Conservation (phyloP, 2,329 filamentous ascomycete species). For the Botrytis elliptica region DNA sequence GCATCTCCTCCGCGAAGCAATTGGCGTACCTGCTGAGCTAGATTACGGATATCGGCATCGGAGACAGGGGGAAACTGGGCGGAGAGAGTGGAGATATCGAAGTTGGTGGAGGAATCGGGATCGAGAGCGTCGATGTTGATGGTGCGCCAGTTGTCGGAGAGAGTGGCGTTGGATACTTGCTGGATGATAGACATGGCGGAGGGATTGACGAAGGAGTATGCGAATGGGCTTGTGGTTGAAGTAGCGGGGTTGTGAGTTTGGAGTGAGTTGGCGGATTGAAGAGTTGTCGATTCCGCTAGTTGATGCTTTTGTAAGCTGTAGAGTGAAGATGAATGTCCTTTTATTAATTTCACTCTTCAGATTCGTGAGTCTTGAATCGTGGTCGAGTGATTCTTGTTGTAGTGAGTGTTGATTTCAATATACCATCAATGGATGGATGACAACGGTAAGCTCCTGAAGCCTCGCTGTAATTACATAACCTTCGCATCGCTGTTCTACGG, state of each 20-base stretch:
- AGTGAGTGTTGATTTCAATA: constrained; percentile 1
- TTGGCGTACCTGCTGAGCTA: constrained; percentile 81
- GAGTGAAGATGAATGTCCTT: too few relatives aligned
- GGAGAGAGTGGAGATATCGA: constrained; percentile 80
- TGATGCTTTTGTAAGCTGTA: not conserved
- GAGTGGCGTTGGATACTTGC: constrained; percentile 59
- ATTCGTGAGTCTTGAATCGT: not conserved
- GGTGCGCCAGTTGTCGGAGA: constrained; percentile 72
- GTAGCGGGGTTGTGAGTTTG: constrained; percentile 20
- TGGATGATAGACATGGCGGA: constrained; percentile 64
- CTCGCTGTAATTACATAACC: not conserved
- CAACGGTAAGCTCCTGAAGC: constrained; percentile 2
- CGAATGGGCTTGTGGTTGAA: not conserved
- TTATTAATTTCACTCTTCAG: not conserved
- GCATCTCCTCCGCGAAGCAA: constrained; percentile 81
- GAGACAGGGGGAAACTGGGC: constrained; percentile 70
- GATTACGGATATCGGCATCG: constrained; percentile 74
- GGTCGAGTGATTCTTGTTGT: not conserved
- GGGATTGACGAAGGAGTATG: not conserved
- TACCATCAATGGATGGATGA: not conserved
- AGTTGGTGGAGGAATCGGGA: constrained; percentile 87
- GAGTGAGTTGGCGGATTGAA: constrained; percentile 3
- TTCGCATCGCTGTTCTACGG: not conserved
- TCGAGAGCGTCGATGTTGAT: constrained; percentile 93
- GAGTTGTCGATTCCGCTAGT: not conserved